Conservation (phyloP, 768 basidiomycete genomes). For the Mycena vitilis region DNA sequence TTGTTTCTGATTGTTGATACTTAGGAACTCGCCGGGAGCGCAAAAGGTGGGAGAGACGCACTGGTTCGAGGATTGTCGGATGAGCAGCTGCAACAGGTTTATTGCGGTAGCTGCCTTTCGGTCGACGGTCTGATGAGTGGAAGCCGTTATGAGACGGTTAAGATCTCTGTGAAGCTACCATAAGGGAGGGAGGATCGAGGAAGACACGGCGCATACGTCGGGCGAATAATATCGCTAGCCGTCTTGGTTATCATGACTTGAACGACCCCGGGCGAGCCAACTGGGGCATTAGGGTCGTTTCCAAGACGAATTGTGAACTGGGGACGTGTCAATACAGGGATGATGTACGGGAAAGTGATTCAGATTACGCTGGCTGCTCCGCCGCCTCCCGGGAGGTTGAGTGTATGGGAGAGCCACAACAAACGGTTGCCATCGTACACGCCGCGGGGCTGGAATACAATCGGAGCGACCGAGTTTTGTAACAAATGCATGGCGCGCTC, state of each 20-base stretch:
- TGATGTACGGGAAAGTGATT: neutral
- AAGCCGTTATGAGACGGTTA: conserved; percentile 37
- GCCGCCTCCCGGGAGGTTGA: conserved; percentile 43
- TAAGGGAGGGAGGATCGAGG: neutral
- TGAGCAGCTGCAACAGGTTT: conserved; percentile 61
- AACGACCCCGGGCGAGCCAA: conserved; percentile 43
- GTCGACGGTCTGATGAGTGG: conserved; percentile 29
- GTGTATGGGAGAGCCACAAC: conserved; percentile 49
- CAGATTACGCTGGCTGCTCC: conserved; percentile 39
- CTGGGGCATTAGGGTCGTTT: conserved; percentile 33
- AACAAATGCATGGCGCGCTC: conserved; percentile 52
- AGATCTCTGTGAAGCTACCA: conserved; percentile 40
- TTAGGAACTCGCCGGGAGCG: neutral
- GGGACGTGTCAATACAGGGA: conserved; percentile 2
- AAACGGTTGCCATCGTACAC: conserved; percentile 61
- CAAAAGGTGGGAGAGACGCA: conserved; percentile 39
- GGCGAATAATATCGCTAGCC: conserved; percentile 48
- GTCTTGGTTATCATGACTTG: conserved; percentile 52
- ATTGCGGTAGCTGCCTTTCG: conserved; percentile 49
- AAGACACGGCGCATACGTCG: conserved; percentile 44
- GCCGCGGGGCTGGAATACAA: conserved; percentile 53
- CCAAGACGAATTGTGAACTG: conserved; percentile 53
- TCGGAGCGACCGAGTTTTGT: conserved; percentile 50
- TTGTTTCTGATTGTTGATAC: conserved; percentile 47
- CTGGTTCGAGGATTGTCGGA: conserved; percentile 61